phyloP scores from a whole-genome alignment of 495 filamentous ascomycete species.

The Aspergillus coremiiformis region DNA sequence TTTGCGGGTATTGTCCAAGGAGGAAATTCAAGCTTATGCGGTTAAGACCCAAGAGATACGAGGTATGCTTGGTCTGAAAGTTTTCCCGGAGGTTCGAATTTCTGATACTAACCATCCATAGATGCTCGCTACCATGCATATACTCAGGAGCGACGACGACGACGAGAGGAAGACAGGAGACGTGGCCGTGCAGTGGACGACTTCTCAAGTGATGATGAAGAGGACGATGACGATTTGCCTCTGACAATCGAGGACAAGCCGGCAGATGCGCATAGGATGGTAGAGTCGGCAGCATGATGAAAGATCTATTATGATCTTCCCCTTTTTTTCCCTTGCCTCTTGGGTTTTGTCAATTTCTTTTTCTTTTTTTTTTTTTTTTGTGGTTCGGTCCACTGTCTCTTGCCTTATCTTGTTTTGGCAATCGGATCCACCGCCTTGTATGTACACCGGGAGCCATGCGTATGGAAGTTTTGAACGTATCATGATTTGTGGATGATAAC shows the following conservation, averaged over 20 bases:
- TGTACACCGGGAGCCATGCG: not conserved
- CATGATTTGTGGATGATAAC: not conserved
- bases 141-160: conserved; percentile 27
- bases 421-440: not conserved
- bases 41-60: conserved; percentile 66
- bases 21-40: conserved; percentile 76
- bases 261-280: conserved; percentile 5
- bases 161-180: conserved; percentile 27
- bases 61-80: conserved; percentile 42
- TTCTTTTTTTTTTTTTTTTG: not conserved
- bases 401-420: no score
- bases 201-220: conserved; percentile 37
- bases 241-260: conserved; percentile 28
- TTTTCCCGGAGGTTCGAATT: not conserved
- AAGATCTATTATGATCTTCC: not conserved
- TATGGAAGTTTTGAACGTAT: not conserved
- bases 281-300: conserved; percentile 3
- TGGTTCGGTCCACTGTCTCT: not conserved
- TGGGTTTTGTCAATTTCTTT: no score
- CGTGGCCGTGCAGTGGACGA: conserved; percentile 25
- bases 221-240: conserved; percentile 23
- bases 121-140: conserved; percentile 33
- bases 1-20: conserved; percentile 66
- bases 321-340: not conserved
- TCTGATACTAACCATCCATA: conserved; percentile 15